A percentile compares a stretch with the other conserved stretches of the same genome.
phyloP scores from a whole-genome alignment of 2,329 filamentous ascomycete species.

The Orbilia javanica region DNA sequence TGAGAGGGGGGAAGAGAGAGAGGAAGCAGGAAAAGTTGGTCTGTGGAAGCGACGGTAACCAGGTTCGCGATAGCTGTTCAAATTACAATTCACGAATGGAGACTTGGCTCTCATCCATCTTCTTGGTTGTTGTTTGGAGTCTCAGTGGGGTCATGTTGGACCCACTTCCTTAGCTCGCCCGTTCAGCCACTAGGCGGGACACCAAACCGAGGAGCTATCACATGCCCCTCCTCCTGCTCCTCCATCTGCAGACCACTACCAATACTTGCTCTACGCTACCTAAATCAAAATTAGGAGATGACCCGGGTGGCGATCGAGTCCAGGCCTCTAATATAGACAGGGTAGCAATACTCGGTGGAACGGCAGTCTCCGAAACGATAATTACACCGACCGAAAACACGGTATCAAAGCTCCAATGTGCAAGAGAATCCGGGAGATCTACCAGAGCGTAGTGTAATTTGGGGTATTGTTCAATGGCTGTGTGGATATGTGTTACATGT shows the following conservation, averaged over 20 bases:
- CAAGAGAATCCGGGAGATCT: slow-evolving; percentile 21
- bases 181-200: background rate
- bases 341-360: slow-evolving; percentile 23
- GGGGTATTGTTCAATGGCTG: background rate
- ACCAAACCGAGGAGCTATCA: slow-evolving; percentile 39
- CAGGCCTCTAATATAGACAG: slow-evolving; percentile 4
- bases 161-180: slow-evolving; percentile 19
- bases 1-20: background rate
- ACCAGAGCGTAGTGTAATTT: slow-evolving; percentile 10
- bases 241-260: background rate
- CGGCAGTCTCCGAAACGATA: slow-evolving; percentile 45
- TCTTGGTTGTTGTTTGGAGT: slow-evolving; percentile 8
- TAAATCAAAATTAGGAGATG: background rate
- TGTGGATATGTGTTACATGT: background rate
- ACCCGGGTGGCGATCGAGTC: slow-evolving; percentile 52
- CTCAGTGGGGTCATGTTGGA: slow-evolving; percentile 24
- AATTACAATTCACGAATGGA: slow-evolving; percentile 6
- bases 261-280: slow-evolving; percentile 7
- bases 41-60: slow-evolving; percentile 28
- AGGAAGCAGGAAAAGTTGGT: slow-evolving; percentile 6
- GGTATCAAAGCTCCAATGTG: slow-evolving; percentile 13
- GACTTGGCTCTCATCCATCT: background rate
- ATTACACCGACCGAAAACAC: background rate
- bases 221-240: slow-evolving; percentile 4
- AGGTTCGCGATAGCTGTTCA: slow-evolving; percentile 15